Evolutionary conservation across 169 alveolate genomes (phyloP).

Genomic region (Eimeria nieschulzi): DNA sequence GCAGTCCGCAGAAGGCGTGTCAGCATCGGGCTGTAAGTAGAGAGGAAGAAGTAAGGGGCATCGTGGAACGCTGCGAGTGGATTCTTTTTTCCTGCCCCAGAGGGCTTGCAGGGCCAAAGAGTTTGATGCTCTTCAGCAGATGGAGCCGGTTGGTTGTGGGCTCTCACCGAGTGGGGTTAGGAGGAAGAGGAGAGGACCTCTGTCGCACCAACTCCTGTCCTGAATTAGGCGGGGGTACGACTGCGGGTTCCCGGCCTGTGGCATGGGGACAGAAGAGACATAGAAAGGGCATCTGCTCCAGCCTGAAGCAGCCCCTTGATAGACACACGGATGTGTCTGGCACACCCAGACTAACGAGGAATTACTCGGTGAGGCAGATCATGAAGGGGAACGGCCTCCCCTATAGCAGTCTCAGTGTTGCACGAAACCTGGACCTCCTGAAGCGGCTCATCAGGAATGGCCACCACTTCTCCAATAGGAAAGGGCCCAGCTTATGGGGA

Average conservation of each 20-base stretch:
- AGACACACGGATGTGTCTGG: not conserved
- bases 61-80: slow-evolving; percentile 58
- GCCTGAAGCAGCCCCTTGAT: not conserved
- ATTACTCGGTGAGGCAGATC: not conserved
- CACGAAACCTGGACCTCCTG: slow-evolving; percentile 15
- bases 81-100: slow-evolving; percentile 47
- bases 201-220: not conserved
- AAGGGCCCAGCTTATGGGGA: too few relatives aligned
- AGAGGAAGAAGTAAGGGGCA: slow-evolving; percentile 20
- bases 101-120: slow-evolving; percentile 42
- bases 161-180: not conserved
- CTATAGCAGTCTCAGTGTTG: not conserved
- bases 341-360: not conserved
- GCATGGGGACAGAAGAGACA: not conserved
- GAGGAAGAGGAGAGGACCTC: too few relatives aligned
- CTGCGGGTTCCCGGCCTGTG: not conserved
- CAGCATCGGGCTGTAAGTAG: slow-evolving; percentile 15
- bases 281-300: not conserved
- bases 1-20: not conserved
- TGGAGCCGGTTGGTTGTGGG: not conserved
- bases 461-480: not conserved
- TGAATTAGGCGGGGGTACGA: not conserved
- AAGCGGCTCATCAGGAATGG: slow-evolving; percentile 11
- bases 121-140: not conserved
- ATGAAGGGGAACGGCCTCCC: not conserved